Base-by-base conservation (phyloP, 441 rosid genomes). In the Pelargonium fulgidum region DNA sequence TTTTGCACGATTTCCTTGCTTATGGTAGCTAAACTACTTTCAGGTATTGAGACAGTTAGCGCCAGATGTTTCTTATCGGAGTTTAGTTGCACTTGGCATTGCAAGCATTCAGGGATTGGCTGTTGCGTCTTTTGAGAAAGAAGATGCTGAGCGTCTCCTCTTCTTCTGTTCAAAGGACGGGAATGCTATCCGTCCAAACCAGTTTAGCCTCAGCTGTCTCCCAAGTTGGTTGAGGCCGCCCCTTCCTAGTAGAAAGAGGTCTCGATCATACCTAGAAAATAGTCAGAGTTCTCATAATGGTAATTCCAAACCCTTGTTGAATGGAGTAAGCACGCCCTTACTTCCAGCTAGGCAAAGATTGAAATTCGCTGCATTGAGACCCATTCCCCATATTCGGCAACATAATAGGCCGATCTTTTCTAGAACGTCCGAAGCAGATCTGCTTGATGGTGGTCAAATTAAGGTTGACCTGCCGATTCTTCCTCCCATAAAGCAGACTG, bases 191-290 rank as follows among this genome's bases (percentile, higher is more conserved):
- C 52, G 3, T 44, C 48, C 10, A 44, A 44, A 54, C 11, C 17
- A 7, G 17, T 54, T 54, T 54, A 17, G 9, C 10, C 62, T 54
- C 62, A 2, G 62, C 4, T 54, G 24, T 54, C 17, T 17, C 62
- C 62, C 62, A 22, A 54, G 62, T 17, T 54, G 62, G 62, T 54
- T 54, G 62, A 20, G 62, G 8, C 62, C 62, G 3, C 62, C 62
- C 2, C 62, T 2, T 54, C 62, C 62, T 54, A 54, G 62, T 54
- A 54, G 62, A 16, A 54, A 16, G 62, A 16, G 62, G 62, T 54
- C 62, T 54, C 17, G 17, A 54, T 54, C 62, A 16, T 16, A 12
- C 62, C 10, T 54, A 17, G 24, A 52, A 52, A 52, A 52, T 13
- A 52, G 59, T 16, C 17, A 9, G 1, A 19, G 20, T 7, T 3